Evolutionary conservation across 2,329 filamentous ascomycete species (phyloP).

Genomic region (Dactylellina haptotyla): DNA sequence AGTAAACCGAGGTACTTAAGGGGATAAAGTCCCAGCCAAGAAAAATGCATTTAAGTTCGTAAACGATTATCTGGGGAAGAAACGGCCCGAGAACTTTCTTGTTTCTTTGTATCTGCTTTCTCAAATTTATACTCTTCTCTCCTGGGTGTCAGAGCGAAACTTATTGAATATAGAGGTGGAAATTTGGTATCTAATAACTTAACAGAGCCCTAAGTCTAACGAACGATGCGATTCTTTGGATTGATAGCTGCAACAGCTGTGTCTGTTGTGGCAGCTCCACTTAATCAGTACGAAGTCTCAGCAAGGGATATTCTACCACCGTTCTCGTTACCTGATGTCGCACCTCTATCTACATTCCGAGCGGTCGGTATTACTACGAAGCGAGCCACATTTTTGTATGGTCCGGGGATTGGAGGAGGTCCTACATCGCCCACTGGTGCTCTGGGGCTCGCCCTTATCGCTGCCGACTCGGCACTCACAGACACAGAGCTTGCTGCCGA

Average conservation of each 20-base stretch:
- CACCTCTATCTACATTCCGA: not conserved
- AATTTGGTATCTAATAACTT: not conserved
- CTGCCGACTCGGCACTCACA: constrained; percentile 9
- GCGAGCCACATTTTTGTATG: constrained; percentile 27
- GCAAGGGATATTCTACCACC: not conserved
- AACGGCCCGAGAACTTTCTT: too few species aligned
- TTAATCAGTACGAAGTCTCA: not conserved
- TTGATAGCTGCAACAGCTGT: not conserved
- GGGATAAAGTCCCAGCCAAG: not conserved
- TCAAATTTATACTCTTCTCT: too few species aligned
- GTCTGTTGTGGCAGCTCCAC: not conserved
- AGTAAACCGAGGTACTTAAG: constrained; percentile 2
- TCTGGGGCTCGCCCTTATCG: constrained; percentile 6
- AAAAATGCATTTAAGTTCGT: too few species aligned
- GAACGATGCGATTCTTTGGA: not conserved
- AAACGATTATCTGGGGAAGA: too few species aligned
- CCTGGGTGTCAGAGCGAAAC: not conserved
- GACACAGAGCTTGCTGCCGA: constrained; percentile 20
- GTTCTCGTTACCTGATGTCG: not conserved
- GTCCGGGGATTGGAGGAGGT: constrained; percentile 28
- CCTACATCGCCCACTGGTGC: constrained; percentile 29
- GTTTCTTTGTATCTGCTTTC: too few species aligned
- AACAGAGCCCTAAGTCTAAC: not conserved
- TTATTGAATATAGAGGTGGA: not conserved
- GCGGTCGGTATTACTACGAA: constrained; percentile 14